phyloP scores from a whole-genome alignment of 179 eudicot genomes.

The Carnegiea gigantea region DNA sequence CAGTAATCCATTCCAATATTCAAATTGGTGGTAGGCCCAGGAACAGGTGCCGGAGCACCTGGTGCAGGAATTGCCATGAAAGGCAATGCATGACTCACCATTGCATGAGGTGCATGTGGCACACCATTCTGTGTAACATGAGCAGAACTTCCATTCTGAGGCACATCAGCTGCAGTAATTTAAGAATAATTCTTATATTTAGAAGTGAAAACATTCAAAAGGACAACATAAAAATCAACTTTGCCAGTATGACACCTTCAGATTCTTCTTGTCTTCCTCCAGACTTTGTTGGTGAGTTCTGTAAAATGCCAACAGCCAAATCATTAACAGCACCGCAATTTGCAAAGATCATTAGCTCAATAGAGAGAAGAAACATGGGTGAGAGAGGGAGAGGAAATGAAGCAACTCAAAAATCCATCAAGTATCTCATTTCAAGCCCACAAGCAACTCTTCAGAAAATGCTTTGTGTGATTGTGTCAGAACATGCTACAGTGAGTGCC shows the following conservation, averaged over 20 bases:
- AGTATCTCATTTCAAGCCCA: not conserved
- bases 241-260: slow-evolving; percentile 49
- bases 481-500: not conserved
- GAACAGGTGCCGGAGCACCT: slow-evolving; percentile 52
- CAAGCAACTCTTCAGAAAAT: not conserved
- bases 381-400: not conserved
- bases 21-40: slow-evolving; percentile 90
- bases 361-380: not conserved
- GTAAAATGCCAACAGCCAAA: slow-evolving; percentile 25
- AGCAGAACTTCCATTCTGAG: slow-evolving; percentile 66
- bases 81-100: slow-evolving; percentile 60
- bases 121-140: slow-evolving; percentile 74
- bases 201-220: not conserved
- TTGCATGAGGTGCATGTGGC: slow-evolving; percentile 44
- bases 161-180: slow-evolving; percentile 49
- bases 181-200: slow-evolving; percentile 2
- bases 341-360: not conserved
- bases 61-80: slow-evolving; percentile 60
- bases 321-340: not conserved
- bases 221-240: slow-evolving; percentile 16
- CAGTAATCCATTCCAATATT: slow-evolving; percentile 99
- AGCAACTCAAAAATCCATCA: not conserved
- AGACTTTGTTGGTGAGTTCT: slow-evolving; percentile 69
- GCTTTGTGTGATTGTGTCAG: not conserved
- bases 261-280: slow-evolving; percentile 59